Conservation (phyloP, 148 eudicot species). For the Fagopyrum tataricum region DNA sequence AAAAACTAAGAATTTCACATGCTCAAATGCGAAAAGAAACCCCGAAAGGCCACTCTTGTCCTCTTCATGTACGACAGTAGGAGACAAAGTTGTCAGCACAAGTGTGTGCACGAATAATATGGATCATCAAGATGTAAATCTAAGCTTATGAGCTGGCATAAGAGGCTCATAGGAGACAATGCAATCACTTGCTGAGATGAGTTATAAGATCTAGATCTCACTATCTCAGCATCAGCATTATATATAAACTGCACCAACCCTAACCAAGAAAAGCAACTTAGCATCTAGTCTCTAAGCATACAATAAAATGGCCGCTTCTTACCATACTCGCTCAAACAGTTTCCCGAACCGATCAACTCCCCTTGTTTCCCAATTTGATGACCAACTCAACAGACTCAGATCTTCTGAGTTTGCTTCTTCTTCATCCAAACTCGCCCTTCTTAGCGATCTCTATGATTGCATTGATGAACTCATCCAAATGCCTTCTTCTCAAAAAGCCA, state of each 20-base stretch:
- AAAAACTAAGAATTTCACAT: too few species aligned
- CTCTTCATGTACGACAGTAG: background rate
- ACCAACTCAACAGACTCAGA: background rate
- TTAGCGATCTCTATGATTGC: background rate
- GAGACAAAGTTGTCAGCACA: background rate
- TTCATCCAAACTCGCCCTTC: background rate
- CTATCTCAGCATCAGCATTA: too few species aligned
- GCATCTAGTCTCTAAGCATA: too few species aligned
- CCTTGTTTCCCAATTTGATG: slow-evolving; percentile 3
- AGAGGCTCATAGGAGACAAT: too few species aligned
- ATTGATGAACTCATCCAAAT: too few species aligned
- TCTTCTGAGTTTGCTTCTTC: slow-evolving; percentile 1
- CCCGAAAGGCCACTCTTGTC: background rate
- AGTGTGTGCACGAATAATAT: background rate
- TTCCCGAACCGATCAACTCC: background rate
- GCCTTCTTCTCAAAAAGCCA: too few species aligned
- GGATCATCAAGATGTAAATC: background rate
- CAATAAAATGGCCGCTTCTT: background rate
- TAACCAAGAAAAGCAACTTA: too few species aligned
- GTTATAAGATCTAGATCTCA: too few species aligned
- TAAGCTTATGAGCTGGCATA: background rate
- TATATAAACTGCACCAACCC: too few species aligned
- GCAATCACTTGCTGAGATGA: too few species aligned
- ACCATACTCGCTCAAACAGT: slow-evolving; percentile 8
- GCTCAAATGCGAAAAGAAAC: too few species aligned